Conservation (phyloP, 129 eudicot genomes). For the Flaveria brownii region DNA sequence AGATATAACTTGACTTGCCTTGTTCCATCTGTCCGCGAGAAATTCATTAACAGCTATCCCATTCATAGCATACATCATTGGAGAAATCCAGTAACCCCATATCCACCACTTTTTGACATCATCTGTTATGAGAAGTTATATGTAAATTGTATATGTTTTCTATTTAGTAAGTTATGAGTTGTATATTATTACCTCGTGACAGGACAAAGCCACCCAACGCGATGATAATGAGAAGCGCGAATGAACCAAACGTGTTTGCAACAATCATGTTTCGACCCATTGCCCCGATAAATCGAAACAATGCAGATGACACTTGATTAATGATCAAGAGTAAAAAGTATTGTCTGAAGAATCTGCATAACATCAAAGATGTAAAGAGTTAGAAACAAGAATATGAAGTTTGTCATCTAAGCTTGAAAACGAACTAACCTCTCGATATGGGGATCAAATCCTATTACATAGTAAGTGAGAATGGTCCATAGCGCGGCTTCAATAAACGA, state of each 20-base stretch:
- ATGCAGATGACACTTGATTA: slow-evolving; percentile 50
- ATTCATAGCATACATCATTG: slow-evolving; percentile 63
- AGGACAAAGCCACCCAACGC: slow-evolving; percentile 54
- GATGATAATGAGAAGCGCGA: slow-evolving; percentile 41
- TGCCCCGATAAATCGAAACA: slow-evolving; percentile 56
- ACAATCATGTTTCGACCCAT: slow-evolving; percentile 58
- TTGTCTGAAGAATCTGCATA: slow-evolving; percentile 54
- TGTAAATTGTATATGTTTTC: not conserved
- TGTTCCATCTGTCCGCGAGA: slow-evolving; percentile 47
- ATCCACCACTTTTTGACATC: slow-evolving; percentile 52
- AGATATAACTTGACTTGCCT: slow-evolving; percentile 39
- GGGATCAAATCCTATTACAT: slow-evolving; percentile 79
- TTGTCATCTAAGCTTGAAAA: slow-evolving; percentile 13
- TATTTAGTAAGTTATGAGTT: not conserved
- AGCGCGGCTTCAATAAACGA: slow-evolving; percentile 58
- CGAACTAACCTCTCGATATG: slow-evolving; percentile 50
- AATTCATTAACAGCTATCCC: slow-evolving; percentile 60
- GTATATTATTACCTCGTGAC: slow-evolving; percentile 36
- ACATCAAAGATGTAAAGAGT: not conserved
- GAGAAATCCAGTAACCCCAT: slow-evolving; percentile 69
- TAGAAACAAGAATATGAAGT: not conserved
- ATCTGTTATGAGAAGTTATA: slow-evolving; percentile 31
- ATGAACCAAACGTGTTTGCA: slow-evolving; percentile 60
- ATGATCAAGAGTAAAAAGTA: slow-evolving; percentile 40
- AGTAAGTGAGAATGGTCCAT: slow-evolving; percentile 62